Conservation (phyloP, 2,329 filamentous ascomycete genomes). For the Coniochaeta hoffmannii region DNA sequence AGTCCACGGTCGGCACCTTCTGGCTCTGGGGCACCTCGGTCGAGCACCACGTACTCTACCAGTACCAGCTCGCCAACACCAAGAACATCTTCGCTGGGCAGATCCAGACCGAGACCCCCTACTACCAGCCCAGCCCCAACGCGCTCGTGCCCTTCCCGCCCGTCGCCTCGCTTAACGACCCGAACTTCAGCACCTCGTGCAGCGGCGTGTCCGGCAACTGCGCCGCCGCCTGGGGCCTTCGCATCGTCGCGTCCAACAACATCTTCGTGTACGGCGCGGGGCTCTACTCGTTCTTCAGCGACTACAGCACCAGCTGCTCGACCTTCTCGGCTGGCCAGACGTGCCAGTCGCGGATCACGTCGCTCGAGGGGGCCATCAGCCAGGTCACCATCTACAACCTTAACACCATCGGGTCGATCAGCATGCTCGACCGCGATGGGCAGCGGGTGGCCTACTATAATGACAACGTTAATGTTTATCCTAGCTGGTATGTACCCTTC, state of each 20-base stretch:
- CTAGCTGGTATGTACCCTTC: not conserved
- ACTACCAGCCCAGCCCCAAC: conserved; percentile 59
- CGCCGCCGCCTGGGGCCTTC: conserved; percentile 56
- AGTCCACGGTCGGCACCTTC: conserved; percentile 33
- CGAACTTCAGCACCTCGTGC: conserved; percentile 41
- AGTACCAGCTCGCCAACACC: conserved; percentile 58
- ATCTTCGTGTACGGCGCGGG: conserved; percentile 57
- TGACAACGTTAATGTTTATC: conserved; percentile 26
- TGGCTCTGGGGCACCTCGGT: conserved; percentile 54
- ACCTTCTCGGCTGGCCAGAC: conserved; percentile 31
- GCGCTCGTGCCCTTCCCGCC: conserved; percentile 49
- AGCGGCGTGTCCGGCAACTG: conserved; percentile 27
- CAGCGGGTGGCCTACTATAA: conserved; percentile 24
- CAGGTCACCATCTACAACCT: conserved; percentile 34
- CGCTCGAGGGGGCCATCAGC: conserved; percentile 17
- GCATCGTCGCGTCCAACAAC: conserved; percentile 48
- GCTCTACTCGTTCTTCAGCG: conserved; percentile 61
- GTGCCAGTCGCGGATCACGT: conserved; percentile 39
- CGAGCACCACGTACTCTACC: conserved; percentile 59
- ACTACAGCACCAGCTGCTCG: conserved; percentile 49
- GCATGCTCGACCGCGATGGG: conserved; percentile 31
- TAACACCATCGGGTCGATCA: conserved; percentile 34
- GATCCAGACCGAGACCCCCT: conserved; percentile 61
- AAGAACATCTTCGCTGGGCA: conserved; percentile 55
- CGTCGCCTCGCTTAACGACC: conserved; percentile 34